phyloP scores from a whole-genome alignment of 2,329 filamentous ascomycete species.

The Cytospora piceicola region DNA sequence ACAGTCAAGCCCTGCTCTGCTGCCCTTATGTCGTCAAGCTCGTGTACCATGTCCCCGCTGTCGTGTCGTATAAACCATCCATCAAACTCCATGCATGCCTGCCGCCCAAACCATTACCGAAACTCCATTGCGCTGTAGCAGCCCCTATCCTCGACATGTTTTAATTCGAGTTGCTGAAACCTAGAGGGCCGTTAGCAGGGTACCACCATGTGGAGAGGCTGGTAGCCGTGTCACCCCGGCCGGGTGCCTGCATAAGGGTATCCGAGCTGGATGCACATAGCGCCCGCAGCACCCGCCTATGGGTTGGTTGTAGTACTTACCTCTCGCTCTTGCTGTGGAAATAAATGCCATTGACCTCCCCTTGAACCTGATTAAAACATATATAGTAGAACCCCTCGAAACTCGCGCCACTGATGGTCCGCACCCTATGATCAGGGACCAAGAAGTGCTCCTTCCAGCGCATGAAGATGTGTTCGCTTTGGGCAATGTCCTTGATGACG shows the following conservation, averaged over 20 bases:
- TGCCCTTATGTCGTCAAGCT: constrained; percentile 23
- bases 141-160: constrained; percentile 82
- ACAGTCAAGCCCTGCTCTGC: constrained; percentile 5
- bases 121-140: constrained; percentile 90
- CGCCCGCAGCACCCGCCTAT: constrained; percentile 13
- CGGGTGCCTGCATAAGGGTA: neutral
- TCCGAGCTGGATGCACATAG: neutral
- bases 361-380: constrained; percentile 91
- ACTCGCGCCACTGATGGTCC: constrained; percentile 89
- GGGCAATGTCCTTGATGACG: constrained; percentile 69
- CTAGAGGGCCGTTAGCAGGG: constrained; percentile 47
- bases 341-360: constrained; percentile 90
- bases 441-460: constrained; percentile 99
- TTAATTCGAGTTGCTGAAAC: constrained; percentile 90
- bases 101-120: constrained; percentile 38
- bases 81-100: constrained; percentile 18
- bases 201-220: constrained; percentile 7
- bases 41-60: constrained; percentile 15
- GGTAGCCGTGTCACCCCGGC: neutral
- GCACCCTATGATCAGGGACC: constrained; percentile 90
- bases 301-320: constrained; percentile 54
- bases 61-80: constrained; percentile 16
- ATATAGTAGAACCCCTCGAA: constrained; percentile 99
- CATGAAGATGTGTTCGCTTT: constrained; percentile 94
- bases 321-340: constrained; percentile 98